A percentile compares a stretch with the other conserved stretches of the same genome.
Evolutionary conservation across 2,329 filamentous ascomycete genomes (phyloP).

Genomic region (Hypoxylon sp.): DNA sequence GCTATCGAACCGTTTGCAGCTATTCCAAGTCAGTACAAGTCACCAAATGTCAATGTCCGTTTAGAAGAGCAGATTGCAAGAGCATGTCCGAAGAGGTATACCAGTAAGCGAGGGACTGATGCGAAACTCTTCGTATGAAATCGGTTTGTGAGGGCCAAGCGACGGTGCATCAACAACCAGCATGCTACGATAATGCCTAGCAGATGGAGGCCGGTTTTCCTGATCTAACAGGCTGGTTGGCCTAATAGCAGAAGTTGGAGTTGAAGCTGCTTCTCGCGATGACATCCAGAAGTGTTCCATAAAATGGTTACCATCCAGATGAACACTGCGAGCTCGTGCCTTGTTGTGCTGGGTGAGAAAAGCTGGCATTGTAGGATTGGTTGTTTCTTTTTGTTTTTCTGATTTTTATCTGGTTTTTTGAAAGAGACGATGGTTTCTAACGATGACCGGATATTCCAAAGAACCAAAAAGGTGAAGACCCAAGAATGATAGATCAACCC

Average conservation of each 20-base stretch:
- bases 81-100: constrained; percentile 37
- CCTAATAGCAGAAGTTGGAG: constrained; percentile 44
- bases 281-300: constrained; percentile 28
- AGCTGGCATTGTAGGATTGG: constrained; percentile 52
- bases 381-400: constrained; percentile 37
- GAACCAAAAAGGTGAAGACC: constrained; percentile 48
- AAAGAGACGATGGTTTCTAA: constrained; percentile 47
- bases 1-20: constrained; percentile 52
- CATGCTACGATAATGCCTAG: constrained; percentile 61
- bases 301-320: constrained; percentile 51
- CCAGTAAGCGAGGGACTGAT: constrained; percentile 40
- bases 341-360: constrained; percentile 56
- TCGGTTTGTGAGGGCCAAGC: constrained; percentile 53
- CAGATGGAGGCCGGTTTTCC: constrained; percentile 48
- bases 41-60: not conserved
- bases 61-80: constrained; percentile 39
- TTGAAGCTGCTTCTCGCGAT: constrained; percentile 35
- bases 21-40: constrained; percentile 43
- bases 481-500: constrained; percentile 60
- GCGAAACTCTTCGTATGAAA: constrained; percentile 59
- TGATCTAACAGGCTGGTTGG: constrained; percentile 48
- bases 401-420: constrained; percentile 34
- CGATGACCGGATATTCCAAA: constrained; percentile 49
- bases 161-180: constrained; percentile 61
- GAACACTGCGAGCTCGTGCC: constrained; percentile 58